Percentiles rank a stretch among this genome's conserved stretches.
Evolutionary conservation across 352 stramenopile species (phyloP).

Genomic region (Globisporangium nagaii): DNA sequence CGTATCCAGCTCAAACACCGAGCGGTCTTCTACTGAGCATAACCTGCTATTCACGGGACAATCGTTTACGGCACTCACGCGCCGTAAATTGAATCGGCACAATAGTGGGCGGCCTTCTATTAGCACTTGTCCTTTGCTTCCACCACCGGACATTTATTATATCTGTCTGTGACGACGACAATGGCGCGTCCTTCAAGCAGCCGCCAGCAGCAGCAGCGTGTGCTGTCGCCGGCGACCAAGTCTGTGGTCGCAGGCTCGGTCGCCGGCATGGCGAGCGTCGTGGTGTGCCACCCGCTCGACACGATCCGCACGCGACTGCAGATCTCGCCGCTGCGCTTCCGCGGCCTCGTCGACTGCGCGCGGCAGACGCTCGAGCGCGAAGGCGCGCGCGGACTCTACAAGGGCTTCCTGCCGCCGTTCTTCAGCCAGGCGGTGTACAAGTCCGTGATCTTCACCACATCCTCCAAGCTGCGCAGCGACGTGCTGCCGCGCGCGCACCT

Average conservation of each 20-base stretch:
- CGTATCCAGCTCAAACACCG: too few species aligned
- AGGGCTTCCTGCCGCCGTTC: conserved; percentile 82
- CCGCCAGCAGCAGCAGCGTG: neutral
- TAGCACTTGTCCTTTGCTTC: too few species aligned
- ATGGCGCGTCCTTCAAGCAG: neutral
- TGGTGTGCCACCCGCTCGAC: conserved; percentile 81
- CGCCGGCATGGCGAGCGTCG: conserved; percentile 78
- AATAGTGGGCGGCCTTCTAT: too few species aligned
- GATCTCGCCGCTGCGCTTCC: conserved; percentile 56
- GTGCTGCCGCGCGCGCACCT: conserved; percentile 30
- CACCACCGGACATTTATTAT: too few species aligned
- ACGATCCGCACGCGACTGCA: conserved; percentile 85
- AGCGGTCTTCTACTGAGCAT: too few species aligned
- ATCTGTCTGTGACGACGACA: too few species aligned
- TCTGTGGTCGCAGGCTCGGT: conserved; percentile 73
- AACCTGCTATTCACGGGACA: too few species aligned
- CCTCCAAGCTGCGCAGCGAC: conserved; percentile 48
- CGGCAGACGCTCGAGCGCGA: conserved; percentile 57
- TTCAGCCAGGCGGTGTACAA: conserved; percentile 88
- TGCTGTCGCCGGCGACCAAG: conserved; percentile 56
- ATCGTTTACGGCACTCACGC: too few species aligned
- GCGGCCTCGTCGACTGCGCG: conserved; percentile 57
- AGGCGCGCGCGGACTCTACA: conserved; percentile 67
- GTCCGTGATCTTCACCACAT: conserved; percentile 84
- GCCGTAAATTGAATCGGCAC: too few species aligned